Evolutionary conservation across 768 basidiomycete genomes (phyloP), one percentile per base, ranked within the genome.

Genomic region (Leccinum fibrillosum): DNA sequence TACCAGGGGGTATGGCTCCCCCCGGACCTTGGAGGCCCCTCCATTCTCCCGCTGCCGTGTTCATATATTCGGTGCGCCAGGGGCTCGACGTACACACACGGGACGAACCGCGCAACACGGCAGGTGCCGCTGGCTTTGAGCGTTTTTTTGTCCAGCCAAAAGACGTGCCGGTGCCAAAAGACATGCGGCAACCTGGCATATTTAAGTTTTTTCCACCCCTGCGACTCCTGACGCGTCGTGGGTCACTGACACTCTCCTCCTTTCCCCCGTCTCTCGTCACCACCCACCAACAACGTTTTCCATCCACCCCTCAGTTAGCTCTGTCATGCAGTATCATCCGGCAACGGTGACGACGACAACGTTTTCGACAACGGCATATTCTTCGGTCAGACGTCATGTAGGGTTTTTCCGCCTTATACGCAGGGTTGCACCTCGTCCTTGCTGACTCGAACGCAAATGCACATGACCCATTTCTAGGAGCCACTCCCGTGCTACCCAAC

Each of bases 351-450:
- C 39, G 2, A 39, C 68, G 45, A 61, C 59, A 44, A 34, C 59
- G 30, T 58, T 54, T n/a, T 25, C 59, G 32, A 50, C 39, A 34
- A 28, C 50, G 7, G 39, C n/a, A 42, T 63, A 67, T 55, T 32
- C 58, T 28, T 57, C 63, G 52, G 59, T 55, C 25, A 68, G 67
- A 61, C 58, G 67, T 49, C 58, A 57, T 61, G 68, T 70, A 63
- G 47, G 68, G 28, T 42, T 47, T 26, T 42, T 19, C n/a, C n/a
- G 10, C 13, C 25, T 57, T 52, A 28, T 52, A 45, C 37, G 19
- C 44, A 13, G 11, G 39, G 19, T 42, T 12, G 39, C 39, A 19
- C 39, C 39, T 42, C n/a, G n/a, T 42, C 10, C 39, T 42, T 19
- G 3, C 39, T 42, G n/a, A 42, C 39, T 42, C n/a, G n/a, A 19